These are phyloP conservation scores for Chaetomium cochliodes DNA, from an alignment of 495 filamentous ascomycete species.

Conservation along the genomic window DNA sequence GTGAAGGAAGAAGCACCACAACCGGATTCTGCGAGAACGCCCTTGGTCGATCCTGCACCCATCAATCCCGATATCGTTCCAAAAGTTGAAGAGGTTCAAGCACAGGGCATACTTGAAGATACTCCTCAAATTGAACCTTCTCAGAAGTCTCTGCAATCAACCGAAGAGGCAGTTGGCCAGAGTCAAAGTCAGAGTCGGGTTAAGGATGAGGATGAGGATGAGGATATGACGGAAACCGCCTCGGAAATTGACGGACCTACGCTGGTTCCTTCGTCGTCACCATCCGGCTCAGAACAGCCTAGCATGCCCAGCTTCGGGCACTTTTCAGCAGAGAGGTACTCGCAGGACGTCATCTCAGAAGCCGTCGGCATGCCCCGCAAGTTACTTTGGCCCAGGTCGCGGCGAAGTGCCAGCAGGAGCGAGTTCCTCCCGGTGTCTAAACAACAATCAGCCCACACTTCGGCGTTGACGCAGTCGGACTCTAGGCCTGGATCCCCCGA, in stretches of 20 bases:
- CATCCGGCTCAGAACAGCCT: slow-evolving; percentile 6
- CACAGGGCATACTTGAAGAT: neutral
- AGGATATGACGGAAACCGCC: neutral
- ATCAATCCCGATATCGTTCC: neutral
- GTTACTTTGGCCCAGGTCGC: slow-evolving; percentile 32
- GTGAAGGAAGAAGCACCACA: neutral
- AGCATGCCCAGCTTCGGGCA: slow-evolving; percentile 21
- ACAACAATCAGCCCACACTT: neutral
- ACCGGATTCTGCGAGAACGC: neutral
- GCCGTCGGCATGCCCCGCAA: slow-evolving; percentile 17
- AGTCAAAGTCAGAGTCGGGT: too few relatives aligned
- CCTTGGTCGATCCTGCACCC: neutral
- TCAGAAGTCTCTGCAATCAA: neutral
- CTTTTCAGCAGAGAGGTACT: slow-evolving; percentile 26
- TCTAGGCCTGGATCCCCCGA: neutral
- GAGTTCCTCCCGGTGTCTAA: neutral
- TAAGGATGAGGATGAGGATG: neutral
- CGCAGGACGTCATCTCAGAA: slow-evolving; percentile 17
- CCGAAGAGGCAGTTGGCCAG: neutral
- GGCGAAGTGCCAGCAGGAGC: neutral
- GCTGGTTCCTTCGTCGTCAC: slow-evolving; percentile 14
- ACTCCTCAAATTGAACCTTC: neutral
- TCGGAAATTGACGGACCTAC: slow-evolving; percentile 29
- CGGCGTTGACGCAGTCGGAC: neutral
- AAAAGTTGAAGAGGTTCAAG: too few relatives aligned